These are phyloP conservation scores for Oryza coarctata DNA, from an alignment of 176 grass and related monocot genomes.

Conservation along the genomic window DNA sequence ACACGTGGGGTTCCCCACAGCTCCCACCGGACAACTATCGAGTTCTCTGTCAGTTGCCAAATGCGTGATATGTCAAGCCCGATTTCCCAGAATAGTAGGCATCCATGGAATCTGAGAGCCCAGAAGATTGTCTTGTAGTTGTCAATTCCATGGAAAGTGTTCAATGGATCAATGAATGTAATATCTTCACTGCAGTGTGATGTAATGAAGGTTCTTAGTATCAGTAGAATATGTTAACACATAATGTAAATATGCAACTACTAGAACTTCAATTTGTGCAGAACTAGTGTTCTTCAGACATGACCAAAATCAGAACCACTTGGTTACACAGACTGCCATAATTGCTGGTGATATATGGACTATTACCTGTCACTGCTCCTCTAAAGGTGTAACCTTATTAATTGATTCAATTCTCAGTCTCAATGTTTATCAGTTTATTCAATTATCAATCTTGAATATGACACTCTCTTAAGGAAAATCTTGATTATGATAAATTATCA, in stretches of 20 bases:
- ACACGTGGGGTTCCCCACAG: slow-evolving; percentile 77
- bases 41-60: slow-evolving; percentile 84
- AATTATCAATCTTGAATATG: slow-evolving; percentile 2
- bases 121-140: slow-evolving; percentile 97
- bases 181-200: slow-evolving; percentile 79
- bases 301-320: background rate
- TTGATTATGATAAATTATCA: background rate
- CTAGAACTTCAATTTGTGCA: slow-evolving; percentile 5
- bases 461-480: background rate
- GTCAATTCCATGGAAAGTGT: slow-evolving; percentile 81
- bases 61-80: slow-evolving; percentile 74
- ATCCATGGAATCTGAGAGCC: slow-evolving; percentile 84
- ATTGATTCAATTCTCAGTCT: background rate
- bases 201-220: slow-evolving; percentile 14
- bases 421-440: background rate
- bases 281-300: slow-evolving; percentile 6
- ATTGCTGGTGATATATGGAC: background rate
- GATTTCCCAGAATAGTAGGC: slow-evolving; percentile 75
- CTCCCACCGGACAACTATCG: slow-evolving; percentile 88
- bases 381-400: background rate
- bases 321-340: background rate
- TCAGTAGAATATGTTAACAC: background rate
- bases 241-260: background rate
- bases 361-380: background rate
- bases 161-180: slow-evolving; percentile 76